Base-by-base conservation (phyloP, 2,329 filamentous ascomycete species). In the Phoma sp. region DNA sequence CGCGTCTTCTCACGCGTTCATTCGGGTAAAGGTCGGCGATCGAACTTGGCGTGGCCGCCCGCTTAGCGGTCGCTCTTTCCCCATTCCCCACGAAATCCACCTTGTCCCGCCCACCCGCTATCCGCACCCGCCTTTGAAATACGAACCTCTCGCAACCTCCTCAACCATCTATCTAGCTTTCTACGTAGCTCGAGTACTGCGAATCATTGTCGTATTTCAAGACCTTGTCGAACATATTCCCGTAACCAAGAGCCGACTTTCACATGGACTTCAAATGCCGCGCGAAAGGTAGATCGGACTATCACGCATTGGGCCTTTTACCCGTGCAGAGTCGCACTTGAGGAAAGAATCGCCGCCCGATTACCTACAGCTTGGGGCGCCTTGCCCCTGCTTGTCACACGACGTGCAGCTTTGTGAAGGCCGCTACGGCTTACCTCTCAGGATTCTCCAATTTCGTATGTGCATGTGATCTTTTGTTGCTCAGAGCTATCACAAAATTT, bases 1-100 rank as follows among this genome's bases (percentile, higher is more conserved):
- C 64, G 60, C 66, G 66, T 66, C 60, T 57, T 39, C 55, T 27
- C 60, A 65, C 60, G 66, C 61, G 49, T 44, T 23, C 2, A 23
- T 14, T 47, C 52, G 57, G 38, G 29, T 32, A 25, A 47, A 25
- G 32, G 33, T 61, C 55, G 43, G 42, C 37, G 47, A 49, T 39
- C 30, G 38, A 24, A 25, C 47, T 55, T 55, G 47, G 52, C 52
- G 42, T 36, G 37, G 30, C 47, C 29, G 37, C n/a, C 29, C 14
- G n/a, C 32, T 25, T 54, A 51, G 36, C 32, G 46, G 32, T 32
- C 25, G 42, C 39, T 51, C 37, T 47, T 55, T 47, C 52, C 52
- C 52, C 46, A 27, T 55, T 47, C 52, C 52, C 52, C 46, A 23
- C 52, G 32, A 39, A 54, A 54, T 32, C 52, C 52, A 50, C 46